Conservation (phyloP, 345 rosid species). For the Eucalyptus sideroxylon region DNA sequence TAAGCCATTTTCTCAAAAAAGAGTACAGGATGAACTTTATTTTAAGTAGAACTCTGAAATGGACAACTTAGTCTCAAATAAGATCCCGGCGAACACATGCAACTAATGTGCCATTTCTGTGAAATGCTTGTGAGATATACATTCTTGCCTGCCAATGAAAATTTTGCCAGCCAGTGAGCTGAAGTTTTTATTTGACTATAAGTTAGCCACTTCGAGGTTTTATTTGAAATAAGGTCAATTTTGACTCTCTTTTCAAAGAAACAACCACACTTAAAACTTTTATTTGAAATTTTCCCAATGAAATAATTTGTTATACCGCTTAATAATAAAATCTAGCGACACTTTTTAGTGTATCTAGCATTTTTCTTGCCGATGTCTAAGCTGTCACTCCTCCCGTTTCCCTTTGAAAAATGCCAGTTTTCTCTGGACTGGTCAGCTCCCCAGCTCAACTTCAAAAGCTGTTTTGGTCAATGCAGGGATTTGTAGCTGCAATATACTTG, state of each 20-base stretch:
- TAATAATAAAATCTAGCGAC: not conserved
- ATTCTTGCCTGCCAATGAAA: not conserved
- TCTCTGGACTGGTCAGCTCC: not conserved
- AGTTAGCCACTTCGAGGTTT: not conserved
- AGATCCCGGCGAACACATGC: not conserved
- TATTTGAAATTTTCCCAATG: not conserved
- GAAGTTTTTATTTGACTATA: not conserved
- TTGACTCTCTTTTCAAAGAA: not conserved
- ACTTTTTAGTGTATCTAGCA: not conserved
- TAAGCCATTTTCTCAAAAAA: too few species aligned
- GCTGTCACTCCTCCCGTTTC: not conserved
- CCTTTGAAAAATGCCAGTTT: not conserved
- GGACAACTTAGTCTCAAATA: not conserved
- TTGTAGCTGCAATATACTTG: not conserved
- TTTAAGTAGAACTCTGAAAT: accelerated
- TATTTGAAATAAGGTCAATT: not conserved
- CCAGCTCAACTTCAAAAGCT: not conserved
- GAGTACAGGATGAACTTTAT: not conserved
- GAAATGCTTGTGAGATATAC: not conserved
- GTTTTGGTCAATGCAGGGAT: not conserved
- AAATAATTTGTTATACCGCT: not conserved
- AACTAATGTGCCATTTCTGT: not conserved
- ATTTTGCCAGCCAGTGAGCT: not conserved
- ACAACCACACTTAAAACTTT: not conserved
- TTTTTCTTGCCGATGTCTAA: not conserved